Conservation (phyloP, 2,329 filamentous ascomycete species). For the Tothia fuscella region DNA sequence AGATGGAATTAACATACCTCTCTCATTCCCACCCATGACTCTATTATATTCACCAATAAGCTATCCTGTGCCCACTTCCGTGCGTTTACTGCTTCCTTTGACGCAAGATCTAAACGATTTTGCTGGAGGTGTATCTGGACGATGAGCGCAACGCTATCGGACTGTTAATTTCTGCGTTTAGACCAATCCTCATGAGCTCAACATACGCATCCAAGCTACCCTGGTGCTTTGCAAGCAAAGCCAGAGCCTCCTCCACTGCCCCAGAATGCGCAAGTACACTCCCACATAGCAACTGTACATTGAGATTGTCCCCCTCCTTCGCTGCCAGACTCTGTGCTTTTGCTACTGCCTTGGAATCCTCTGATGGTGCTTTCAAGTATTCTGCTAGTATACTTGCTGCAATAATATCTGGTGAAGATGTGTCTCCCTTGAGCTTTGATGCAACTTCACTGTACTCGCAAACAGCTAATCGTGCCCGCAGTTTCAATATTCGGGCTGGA, state of each 20-base stretch:
- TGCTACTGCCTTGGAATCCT: slow-evolving; percentile 45
- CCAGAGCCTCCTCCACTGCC: slow-evolving; percentile 74
- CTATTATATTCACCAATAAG: slow-evolving; percentile 82
- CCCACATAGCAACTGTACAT: slow-evolving; percentile 72
- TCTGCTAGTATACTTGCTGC: slow-evolving; percentile 69
- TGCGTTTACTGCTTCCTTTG: slow-evolving; percentile 79
- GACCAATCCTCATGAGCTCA: neutral
- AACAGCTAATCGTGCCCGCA: slow-evolving; percentile 73
- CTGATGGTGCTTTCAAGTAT: slow-evolving; percentile 25
- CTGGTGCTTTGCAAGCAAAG: slow-evolving; percentile 69
- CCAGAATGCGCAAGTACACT: slow-evolving; percentile 70
- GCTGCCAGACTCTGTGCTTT: slow-evolving; percentile 56
- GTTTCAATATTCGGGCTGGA: slow-evolving; percentile 63
- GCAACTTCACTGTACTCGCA: slow-evolving; percentile 66
- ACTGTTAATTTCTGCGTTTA: neutral
- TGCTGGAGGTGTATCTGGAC: slow-evolving; percentile 87
- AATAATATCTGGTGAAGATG: slow-evolving; percentile 52
- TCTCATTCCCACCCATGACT: slow-evolving; percentile 87
- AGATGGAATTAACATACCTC: slow-evolving; percentile 44
- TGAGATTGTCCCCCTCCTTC: slow-evolving; percentile 57
- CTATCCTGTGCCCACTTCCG: slow-evolving; percentile 93
- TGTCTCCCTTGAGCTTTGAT: slow-evolving; percentile 50
- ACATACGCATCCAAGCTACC: slow-evolving; percentile 67
- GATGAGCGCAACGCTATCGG: slow-evolving; percentile 63
- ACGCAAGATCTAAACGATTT: slow-evolving; percentile 79